These are phyloP conservation scores for Vinca minor DNA, from an alignment of 257 asterid species.

Conservation along the genomic window DNA sequence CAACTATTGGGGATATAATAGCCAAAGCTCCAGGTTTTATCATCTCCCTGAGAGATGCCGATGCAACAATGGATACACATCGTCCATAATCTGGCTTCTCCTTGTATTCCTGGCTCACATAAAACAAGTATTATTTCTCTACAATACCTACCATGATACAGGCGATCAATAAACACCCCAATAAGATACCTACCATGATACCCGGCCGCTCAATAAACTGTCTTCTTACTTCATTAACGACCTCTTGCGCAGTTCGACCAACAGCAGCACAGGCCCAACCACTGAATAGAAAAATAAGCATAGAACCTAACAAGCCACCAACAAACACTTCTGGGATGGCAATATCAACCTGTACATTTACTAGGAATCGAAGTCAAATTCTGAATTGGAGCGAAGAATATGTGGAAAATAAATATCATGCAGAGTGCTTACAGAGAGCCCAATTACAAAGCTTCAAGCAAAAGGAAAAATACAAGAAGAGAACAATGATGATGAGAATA, in stretches of 20 bases:
- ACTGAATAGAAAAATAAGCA: slow-evolving; percentile 93
- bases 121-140: slow-evolving; percentile 12
- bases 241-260: slow-evolving; percentile 98
- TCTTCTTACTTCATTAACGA: slow-evolving; percentile 95
- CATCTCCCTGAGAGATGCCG: slow-evolving; percentile 99
- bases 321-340: slow-evolving; percentile 97
- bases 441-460: not conserved
- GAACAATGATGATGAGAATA: slow-evolving; percentile 5
- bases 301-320: slow-evolving; percentile 94
- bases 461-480: slow-evolving; percentile 4
- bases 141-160: slow-evolving; percentile 79
- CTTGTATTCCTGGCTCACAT: slow-evolving; percentile 65
- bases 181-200: slow-evolving; percentile 67
- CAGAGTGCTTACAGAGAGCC: slow-evolving; percentile 1
- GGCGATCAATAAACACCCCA: slow-evolving; percentile 59
- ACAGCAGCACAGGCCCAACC: slow-evolving; percentile 99
- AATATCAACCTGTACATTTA: slow-evolving; percentile 69
- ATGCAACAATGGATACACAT: slow-evolving; percentile 95
- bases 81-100: slow-evolving; percentile 97
- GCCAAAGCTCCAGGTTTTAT: slow-evolving; percentile 98
- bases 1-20: slow-evolving; percentile 77
- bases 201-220: slow-evolving; percentile 99
- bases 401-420: not conserved
- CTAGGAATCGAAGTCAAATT: not conserved
- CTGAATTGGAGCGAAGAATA: not conserved